A percentile compares a stretch with the other conserved stretches of the same genome.
These are phyloP conservation scores for Taiozyma sp. DNA, from an alignment of 1,139 yeast genomes.

Conservation along the genomic window DNA sequence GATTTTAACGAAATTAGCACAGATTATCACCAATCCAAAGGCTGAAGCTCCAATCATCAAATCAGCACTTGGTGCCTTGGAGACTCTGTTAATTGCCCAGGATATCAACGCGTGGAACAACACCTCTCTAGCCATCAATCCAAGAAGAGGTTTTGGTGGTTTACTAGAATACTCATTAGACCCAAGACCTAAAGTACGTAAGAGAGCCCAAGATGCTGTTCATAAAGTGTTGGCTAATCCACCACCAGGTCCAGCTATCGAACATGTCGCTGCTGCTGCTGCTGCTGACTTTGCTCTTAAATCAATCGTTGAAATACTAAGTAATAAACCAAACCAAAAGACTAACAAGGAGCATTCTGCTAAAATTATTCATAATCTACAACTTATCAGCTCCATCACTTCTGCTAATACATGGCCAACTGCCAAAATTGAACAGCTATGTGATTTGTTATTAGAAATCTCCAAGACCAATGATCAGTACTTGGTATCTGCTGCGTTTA, in stretches of 20 bases:
- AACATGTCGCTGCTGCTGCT: conserved; percentile 68
- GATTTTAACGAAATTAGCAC: conserved; percentile 75
- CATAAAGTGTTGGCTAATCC: conserved; percentile 57
- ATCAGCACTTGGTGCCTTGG: conserved; percentile 84
- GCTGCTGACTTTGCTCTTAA: conserved; percentile 69
- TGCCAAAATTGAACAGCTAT: conserved; percentile 60
- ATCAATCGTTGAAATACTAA: conserved; percentile 43
- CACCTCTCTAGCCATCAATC: conserved; percentile 53
- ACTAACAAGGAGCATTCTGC: conserved; percentile 47
- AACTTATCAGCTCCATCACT: conserved; percentile 65
- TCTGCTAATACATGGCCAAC: conserved; percentile 82
- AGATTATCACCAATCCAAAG: conserved; percentile 63
- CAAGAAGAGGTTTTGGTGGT: conserved; percentile 79
- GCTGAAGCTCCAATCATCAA: conserved; percentile 84
- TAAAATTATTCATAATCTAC: conserved; percentile 70
- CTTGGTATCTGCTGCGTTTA: conserved; percentile 75
- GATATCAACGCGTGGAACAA: conserved; percentile 74
- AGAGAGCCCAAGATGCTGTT: conserved; percentile 90
- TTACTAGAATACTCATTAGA: conserved; percentile 78
- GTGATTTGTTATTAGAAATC: conserved; percentile 71
- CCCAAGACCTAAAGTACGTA: conserved; percentile 92
- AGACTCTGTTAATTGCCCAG: conserved; percentile 74
- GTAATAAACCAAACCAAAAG: conserved; percentile 33
- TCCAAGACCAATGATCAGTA: conserved; percentile 83
- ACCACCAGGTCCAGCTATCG: conserved; percentile 77